These are phyloP conservation scores for Fusarium sp. DNA, from an alignment of 2,329 filamentous ascomycete genomes.

Conservation along the genomic window DNA sequence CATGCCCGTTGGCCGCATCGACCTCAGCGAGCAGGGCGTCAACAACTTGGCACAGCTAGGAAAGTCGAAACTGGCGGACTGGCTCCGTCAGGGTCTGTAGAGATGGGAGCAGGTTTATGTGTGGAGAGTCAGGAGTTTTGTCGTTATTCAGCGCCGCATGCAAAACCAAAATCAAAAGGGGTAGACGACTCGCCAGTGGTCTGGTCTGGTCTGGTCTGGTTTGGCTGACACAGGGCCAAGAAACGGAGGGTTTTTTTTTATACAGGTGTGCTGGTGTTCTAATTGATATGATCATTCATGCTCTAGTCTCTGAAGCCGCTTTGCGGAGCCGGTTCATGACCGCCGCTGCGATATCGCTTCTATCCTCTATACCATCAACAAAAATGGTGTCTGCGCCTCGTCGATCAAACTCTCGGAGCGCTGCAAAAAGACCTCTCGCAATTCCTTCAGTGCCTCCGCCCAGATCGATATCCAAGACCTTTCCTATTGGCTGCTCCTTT, in stretches of 20 bases:
- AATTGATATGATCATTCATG: constrained; percentile 52
- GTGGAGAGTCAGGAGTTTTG: constrained; percentile 39
- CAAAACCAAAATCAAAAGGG: constrained; percentile 36
- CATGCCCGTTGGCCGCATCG: constrained; percentile 90
- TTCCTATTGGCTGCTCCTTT: constrained; percentile 48
- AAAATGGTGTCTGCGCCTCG: constrained; percentile 83
- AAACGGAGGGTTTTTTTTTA: constrained; percentile 29
- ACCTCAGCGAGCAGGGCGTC: constrained; percentile 94
- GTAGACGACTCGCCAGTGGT: constrained; percentile 34
- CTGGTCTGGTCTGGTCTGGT: constrained; percentile 18
- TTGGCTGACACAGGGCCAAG: constrained; percentile 32
- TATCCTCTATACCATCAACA: constrained; percentile 86
- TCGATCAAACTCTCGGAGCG: constrained; percentile 84
- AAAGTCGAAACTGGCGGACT: constrained; percentile 89
- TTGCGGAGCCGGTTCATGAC: constrained; percentile 87
- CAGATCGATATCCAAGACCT: constrained; percentile 75
- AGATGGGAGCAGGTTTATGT: constrained; percentile 7
- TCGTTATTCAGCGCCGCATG: constrained; percentile 45
- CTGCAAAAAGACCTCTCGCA: constrained; percentile 87
- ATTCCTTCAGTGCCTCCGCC: constrained; percentile 77
- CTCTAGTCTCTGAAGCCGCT: constrained; percentile 71
- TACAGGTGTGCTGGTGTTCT: constrained; percentile 42
- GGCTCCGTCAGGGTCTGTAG: constrained; percentile 85
- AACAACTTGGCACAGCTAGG: constrained; percentile 94
- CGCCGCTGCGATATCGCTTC: constrained; percentile 84